Evolutionary conservation across 208 protist genomes (phyloP), one percentile per base, ranked within the genome.

Genomic region (Wallacemonas sp.): DNA sequence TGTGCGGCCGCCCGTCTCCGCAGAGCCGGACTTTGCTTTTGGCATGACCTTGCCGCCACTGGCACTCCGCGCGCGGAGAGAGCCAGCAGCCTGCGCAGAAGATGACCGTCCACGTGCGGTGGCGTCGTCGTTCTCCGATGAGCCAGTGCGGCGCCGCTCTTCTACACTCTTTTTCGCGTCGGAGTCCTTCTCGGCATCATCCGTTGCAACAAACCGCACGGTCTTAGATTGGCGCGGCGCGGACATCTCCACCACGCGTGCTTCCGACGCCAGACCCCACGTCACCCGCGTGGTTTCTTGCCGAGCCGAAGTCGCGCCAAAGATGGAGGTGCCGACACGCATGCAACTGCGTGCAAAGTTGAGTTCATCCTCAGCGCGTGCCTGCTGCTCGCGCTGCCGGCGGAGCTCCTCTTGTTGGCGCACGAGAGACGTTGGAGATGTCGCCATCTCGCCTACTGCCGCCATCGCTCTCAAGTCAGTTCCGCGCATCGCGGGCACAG

Each of bases 191-290:
- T 54, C 46, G 9, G 46, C 6, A 5, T 58, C 51, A 21, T 54
- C 46, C 2, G 45, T 24, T 2, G 45, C 28, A 34, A 58, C 4
- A 24, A 49, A 42, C 17, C 38, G 39, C 27, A 65, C 42, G 6
- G 44, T 39, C 3, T 53, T 28, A 4, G 30, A 34, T 8, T 36
- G 22, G 1, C 44, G 60, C 3, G 39, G 21, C 4, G 45, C 1
- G 4, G 62, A 54, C 47, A 78, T 34, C 1, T 54, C 62, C 2
- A 91, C 45, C 19, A 73, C 53, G 5, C 68, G 66, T 46, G 86
- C 62, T n/a, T 70, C 70, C 2, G 75, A 79, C 11, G 82, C 86
- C 39, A 89, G 65, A 33, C 86, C 86, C 86, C 86, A 92, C 38
- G 71, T 88, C 9, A 91, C 73, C n/a, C n/a, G 44, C 11, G 56